Conservation (phyloP, 805 yeast genomes). For the Candida alai region DNA sequence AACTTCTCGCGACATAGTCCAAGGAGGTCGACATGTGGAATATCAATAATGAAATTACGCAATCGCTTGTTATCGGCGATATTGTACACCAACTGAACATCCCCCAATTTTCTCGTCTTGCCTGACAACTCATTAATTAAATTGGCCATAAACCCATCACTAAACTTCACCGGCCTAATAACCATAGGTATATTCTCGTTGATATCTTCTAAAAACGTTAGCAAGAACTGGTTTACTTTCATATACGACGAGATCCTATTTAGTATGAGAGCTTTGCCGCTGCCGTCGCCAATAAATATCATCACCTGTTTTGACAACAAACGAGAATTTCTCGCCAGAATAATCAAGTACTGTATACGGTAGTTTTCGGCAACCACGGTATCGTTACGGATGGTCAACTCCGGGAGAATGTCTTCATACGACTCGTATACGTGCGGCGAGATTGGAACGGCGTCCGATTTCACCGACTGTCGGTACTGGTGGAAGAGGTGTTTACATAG, state of each 20-base stretch:
- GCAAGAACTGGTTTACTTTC: conserved; percentile 5
- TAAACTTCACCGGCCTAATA: conserved; percentile 8
- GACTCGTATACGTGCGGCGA: conserved; percentile 9
- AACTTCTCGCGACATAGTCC: conserved; percentile 8
- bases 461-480: conserved; percentile 4
- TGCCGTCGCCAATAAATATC: conserved; percentile 3
- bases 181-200: conserved; percentile 9
- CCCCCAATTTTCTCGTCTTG: conserved; percentile 2
- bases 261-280: conserved; percentile 2
- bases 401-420: conserved; percentile 10
- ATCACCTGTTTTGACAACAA: conserved; percentile 6
- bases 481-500: conserved; percentile 12
- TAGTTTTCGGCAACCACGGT: conserved; percentile 2
- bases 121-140: conserved; percentile 8
- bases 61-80: conserved; percentile 13
- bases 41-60: conserved; percentile 18
- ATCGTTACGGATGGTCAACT: conserved; percentile 4
- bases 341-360: conserved; percentile 9
- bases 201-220: conserved; percentile 10
- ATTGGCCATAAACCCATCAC: conserved; percentile 7
- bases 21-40: conserved; percentile 18
- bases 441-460: conserved; percentile 7
- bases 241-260: conserved; percentile 5
- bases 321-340: conserved; percentile 5
- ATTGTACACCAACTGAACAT: conserved; percentile 6